Evolutionary conservation across 306 rosid genomes (phyloP), one percentile per base, ranked within the genome.

Genomic region (Vicia faba): DNA sequence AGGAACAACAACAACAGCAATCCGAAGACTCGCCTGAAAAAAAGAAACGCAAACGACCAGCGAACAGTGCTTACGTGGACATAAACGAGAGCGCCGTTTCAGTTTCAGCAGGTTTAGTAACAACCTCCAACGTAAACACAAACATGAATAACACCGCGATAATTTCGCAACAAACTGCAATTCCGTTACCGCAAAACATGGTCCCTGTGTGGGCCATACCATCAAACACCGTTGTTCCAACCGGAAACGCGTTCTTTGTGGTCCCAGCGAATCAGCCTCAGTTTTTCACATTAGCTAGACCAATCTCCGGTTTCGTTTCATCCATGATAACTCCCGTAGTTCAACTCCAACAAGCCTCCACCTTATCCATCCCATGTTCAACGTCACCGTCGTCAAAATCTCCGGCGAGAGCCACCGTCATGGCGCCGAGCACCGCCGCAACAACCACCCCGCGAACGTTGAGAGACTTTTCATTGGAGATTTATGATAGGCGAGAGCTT

Each of bases 201-300:
- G 82, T 89, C 4, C 96, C 96, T 29, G 70, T 86, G 82, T 89
- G 96, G 96, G 85, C 96, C 31, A 80, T 89, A 20, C 82, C 82
- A 0, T 78, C 82, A 49, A 78, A 71, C 82, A 74, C 75, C 4
- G 71, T 41, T 33, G 88, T 86, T 53, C 84, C 89, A 0, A 80
- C 83, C 0, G 89, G 77, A 58, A 82, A 77, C 3, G 71, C 82
- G 10, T 78, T 78, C 26, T 78, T 78, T 44, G 83, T 89, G 64
- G 78, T 86, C 45, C 89, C 84, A 23, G 44, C 88, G 2, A 71
- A 74, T 33, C 84, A 78, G 8, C 82, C 88, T 0, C 97, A 86
- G 14, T 38, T 84, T 35, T 88, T 86, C 29, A 77, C 92, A 20
- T 60, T 87, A 11, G 78, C 74, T 6, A 50, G 81, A 29, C 65